Base-by-base conservation (phyloP, 78 protist species). In the Dictyostelium capitatum region DNA sequence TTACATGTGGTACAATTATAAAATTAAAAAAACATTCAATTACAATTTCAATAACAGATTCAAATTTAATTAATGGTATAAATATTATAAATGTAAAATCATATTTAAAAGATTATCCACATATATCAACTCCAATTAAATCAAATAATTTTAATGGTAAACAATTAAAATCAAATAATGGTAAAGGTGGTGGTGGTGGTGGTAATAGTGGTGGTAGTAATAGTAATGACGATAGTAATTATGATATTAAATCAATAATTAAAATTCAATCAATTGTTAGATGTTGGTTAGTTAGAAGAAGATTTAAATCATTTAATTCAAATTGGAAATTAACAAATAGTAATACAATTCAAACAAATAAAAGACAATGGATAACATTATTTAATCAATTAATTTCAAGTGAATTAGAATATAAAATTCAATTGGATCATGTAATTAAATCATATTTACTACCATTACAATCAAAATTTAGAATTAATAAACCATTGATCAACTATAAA, bases 401-500 rank as follows among this genome's bases (percentile, higher is more conserved):
- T 54, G 93, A 87, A 64, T 7, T 75, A 3, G 69, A 62, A 7
- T 87, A 87, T 37, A 56, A 78, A 9, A 59, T 51, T 37, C 83
- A 77, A 64, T 77, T 87, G 43, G 93, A 87, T 53, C 30, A 23
- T 20, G 51, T 87, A 4, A 14, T 87, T 12, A 87, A 77, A 62
- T 62, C 62, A 10, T 87, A 87, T 77, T n/a, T 87, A 10, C 32
- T 62, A 65, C 93, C 93, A 9, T 9, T 87, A 17, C 83, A 87
- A 77, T 87, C 93, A 0, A 87, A 87, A 56, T 87, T 87, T 54
- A 47, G 93, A 47, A 87, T 87, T n/a, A 87, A 87, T 47, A 87
- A 87, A n/a, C 84, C 93, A 48, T 43, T 87, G 30, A 19, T 87
- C 15, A 77, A 77, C n/a, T 77, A 77, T n/a, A 87, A 87, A 43